Base-by-base conservation (phyloP, 257 asterid genomes). In the Mitragyna speciosa region DNA sequence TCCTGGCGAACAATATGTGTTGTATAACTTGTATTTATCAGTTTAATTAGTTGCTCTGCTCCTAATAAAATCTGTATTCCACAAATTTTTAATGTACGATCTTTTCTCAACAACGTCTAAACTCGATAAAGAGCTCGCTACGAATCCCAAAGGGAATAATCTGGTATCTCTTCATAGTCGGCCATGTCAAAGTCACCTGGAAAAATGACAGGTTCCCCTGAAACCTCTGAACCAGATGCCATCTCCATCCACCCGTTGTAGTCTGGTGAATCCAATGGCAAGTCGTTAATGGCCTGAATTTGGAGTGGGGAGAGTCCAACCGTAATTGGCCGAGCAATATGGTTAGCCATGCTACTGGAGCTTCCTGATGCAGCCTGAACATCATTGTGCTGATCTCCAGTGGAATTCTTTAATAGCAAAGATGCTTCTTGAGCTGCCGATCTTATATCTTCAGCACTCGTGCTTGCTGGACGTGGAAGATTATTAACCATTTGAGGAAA, bases 221-320 rank as follows among this genome's bases (percentile, higher is more conserved):
- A 12, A 39, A 73, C 17, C 2, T 4, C 41, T 6, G 74, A 43
- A 77, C 51, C 75, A n/a, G 33, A 9, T 0, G 48, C 84, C 70
- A 73, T 56, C 7, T 76, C 78, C 43, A 31, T 64, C 85, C 82
- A 72, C 79, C 78, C 77, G 78, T 65, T 77, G 36, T 79, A 39
- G 16, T 79, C 76, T 45, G 90, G 88, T 17, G 89, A 87, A 69
- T 84, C 88, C 79, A 87, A 69, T 3, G 89, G 89, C 47, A 78
- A 65, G 41, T 87, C 90, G 11, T 80, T 77, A 20, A 87, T 87
- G 56, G 88, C 88, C 39, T 87, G 83, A 80, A 87, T 83, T 74
- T 87, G 84, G 6, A 49, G 72, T 8, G 87, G 83, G 15, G 90
- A 85, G 26, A 87, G 61, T 31, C 83, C 86, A 8, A 87, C 69